phyloP scores from a whole-genome alignment of 2,329 filamentous ascomycete genomes.

The Alternaria burnsii region DNA sequence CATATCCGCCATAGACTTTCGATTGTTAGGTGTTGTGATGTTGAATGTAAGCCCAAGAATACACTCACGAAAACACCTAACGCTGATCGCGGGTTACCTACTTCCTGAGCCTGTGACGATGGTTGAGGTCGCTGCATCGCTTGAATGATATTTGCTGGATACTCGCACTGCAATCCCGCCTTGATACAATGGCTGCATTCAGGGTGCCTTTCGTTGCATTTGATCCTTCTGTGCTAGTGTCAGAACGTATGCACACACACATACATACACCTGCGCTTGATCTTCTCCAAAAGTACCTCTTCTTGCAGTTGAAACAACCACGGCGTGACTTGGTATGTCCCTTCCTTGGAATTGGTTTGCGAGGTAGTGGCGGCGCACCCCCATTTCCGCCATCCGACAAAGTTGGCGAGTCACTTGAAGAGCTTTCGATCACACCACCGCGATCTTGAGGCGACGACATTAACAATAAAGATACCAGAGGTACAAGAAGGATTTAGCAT shows the following conservation, averaged over 20 bases:
- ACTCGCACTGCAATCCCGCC: slow-evolving; percentile 69
- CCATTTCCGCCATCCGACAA: slow-evolving; percentile 30
- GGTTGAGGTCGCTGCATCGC: slow-evolving; percentile 30
- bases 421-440: slow-evolving; percentile 33
- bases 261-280: neutral
- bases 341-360: slow-evolving; percentile 56
- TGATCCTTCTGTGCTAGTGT: slow-evolving; percentile 64
- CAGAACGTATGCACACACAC: neutral
- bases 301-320: slow-evolving; percentile 73
- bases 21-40: slow-evolving; percentile 22
- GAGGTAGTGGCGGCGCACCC: slow-evolving; percentile 35
- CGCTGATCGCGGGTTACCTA: slow-evolving; percentile 40
- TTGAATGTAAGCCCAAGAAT: slow-evolving; percentile 8
- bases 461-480: slow-evolving; percentile 19
- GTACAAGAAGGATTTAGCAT: slow-evolving; percentile 24
- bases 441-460: slow-evolving; percentile 34
- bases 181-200: slow-evolving; percentile 70
- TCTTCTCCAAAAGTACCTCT: neutral
- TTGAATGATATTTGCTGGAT: slow-evolving; percentile 59
- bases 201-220: slow-evolving; percentile 73
- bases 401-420: slow-evolving; percentile 45
- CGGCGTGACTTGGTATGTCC: slow-evolving; percentile 72
- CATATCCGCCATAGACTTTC: slow-evolving; percentile 65
- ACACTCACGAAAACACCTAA: slow-evolving; percentile 46
- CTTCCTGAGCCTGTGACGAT: slow-evolving; percentile 38